Base-by-base conservation (phyloP, 768 basidiomycete genomes). In the Pleurotus cornucopiae region DNA sequence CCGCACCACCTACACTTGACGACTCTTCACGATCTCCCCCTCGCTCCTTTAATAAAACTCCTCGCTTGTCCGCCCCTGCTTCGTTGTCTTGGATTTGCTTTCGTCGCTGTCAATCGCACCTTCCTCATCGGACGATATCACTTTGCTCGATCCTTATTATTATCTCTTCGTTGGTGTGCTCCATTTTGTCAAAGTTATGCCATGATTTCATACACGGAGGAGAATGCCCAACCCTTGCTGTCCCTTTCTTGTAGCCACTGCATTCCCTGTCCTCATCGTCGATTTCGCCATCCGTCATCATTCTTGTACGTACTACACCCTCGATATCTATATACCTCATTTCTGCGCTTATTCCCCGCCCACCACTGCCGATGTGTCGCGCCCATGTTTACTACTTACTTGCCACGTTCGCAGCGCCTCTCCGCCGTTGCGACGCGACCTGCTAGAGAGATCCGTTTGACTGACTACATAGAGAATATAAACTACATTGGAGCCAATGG, bases 81-180 rank as follows among this genome's bases (percentile, higher is more conserved):
- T 44, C 30, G 40, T 41, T 40, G 51, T 52, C 39, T 52, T 30
- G 51, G 51, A 41, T 52, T 52, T 52, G 51, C 51, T 52, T 52
- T 52, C 51, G 51, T 52, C 21, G 51, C 51, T 52, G 51, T 52
- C 39, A 39, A 37, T 40, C 38, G 40, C 51, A 39, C 38, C 38
- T 16, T 39, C 9, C 30, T 34, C 30, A 34, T 34, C 51, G 51
- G 51, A 52, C 51, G 39, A 52, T 52, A 20, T n/a, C 20, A 30
- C 37, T 52, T 52, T 52, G 5, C 51, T 52, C 39, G 30, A 34
- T 34, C 30, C 20, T 37, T 52, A 52, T 52, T 52, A 52, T 52
- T 52, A 52, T 52, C 37, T 21, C 38, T 52, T 52, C 51, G 39
- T 40, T 52, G 30, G 30, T 34, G 9, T 49, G 48, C 38, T 26